phyloP scores from a whole-genome alignment of 345 rosid species.

The Carallia pectinifolia region DNA sequence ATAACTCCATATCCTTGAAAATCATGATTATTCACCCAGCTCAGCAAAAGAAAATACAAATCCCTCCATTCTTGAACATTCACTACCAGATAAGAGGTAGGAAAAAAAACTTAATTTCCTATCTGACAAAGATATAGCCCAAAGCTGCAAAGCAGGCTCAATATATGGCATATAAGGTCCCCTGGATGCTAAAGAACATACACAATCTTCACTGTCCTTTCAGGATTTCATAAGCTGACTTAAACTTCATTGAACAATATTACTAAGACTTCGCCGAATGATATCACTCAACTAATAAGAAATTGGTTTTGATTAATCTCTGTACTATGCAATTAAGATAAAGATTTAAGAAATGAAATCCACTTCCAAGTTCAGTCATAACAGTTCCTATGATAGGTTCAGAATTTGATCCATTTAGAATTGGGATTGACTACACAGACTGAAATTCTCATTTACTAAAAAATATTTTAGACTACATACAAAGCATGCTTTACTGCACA shows the following conservation, averaged over 20 bases:
- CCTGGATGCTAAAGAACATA: background rate
- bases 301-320: too few relatives aligned
- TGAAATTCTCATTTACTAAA: too few relatives aligned
- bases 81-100: background rate
- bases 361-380: too few relatives aligned
- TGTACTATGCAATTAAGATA: background rate
- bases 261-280: background rate
- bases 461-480: too few relatives aligned
- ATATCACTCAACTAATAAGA: too few relatives aligned
- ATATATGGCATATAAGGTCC: background rate
- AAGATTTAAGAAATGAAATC: too few relatives aligned
- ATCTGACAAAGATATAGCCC: too few relatives aligned
- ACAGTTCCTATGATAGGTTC: too few relatives aligned
- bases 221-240: background rate
- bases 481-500: too few relatives aligned
- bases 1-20: background rate
- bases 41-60: background rate
- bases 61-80: background rate
- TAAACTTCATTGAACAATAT: background rate
- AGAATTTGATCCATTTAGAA: too few relatives aligned
- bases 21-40: background rate
- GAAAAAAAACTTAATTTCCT: background rate
- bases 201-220: background rate
- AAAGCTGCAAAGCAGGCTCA: background rate
- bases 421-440: too few relatives aligned